phyloP scores from a whole-genome alignment of 163 green algal species.

The Coccomyxa subellipsoidea region DNA sequence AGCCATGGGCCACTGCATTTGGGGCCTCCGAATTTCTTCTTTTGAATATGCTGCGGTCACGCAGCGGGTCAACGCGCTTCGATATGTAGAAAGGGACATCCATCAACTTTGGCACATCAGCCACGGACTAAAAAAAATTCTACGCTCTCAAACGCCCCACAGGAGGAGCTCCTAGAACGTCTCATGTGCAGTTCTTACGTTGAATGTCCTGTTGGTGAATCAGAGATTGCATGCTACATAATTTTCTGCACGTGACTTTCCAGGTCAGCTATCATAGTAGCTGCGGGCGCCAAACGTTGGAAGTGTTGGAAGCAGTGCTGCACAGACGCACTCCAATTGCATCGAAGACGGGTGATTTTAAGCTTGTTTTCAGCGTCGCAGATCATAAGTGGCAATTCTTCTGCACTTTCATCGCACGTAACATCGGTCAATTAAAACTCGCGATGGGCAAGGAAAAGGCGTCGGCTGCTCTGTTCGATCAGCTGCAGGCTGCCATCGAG shows the following conservation, averaged over 20 bases:
- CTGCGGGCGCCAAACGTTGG: not conserved
- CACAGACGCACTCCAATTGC: not conserved
- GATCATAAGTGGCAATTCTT: not conserved
- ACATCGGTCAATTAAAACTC: not conserved
- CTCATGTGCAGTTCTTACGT: not conserved
- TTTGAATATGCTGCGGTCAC: conserved; percentile 21
- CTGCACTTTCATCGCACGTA: not conserved
- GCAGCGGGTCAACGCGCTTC: conserved; percentile 8
- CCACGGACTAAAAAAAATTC: not conserved
- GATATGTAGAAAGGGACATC: conserved; percentile 4
- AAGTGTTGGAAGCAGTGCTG: too few species aligned
- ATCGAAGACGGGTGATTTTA: not conserved
- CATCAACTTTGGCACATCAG: not conserved
- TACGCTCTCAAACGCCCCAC: too few species aligned
- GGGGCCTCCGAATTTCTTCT: not conserved
- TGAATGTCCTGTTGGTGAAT: too few species aligned
- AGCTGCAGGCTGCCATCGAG: conserved; percentile 39
- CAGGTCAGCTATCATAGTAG: not conserved
- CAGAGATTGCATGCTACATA: not conserved
- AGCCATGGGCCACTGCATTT: not conserved
- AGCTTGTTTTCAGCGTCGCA: not conserved
- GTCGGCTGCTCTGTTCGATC: conserved; percentile 38
- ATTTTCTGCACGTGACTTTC: conserved; percentile 6
- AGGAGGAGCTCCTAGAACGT: not conserved
- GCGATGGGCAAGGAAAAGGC: conserved; percentile 30